These are phyloP conservation scores for Candolleomyces efflorescens DNA, from an alignment of 768 basidiomycete genomes.

Conservation along the genomic window DNA sequence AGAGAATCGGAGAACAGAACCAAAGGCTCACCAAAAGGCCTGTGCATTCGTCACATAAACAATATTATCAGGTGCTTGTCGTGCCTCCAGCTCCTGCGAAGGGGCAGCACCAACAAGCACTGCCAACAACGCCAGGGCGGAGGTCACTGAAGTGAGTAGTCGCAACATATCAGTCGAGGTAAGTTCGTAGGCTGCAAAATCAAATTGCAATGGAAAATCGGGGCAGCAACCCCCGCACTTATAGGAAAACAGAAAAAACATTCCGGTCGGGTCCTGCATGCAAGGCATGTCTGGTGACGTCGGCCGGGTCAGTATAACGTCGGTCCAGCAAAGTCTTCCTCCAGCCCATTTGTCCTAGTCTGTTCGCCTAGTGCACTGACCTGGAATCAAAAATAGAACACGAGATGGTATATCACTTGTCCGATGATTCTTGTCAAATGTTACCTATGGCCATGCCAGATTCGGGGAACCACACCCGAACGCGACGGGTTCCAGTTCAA, in stretches of 20 bases:
- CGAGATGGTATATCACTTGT: background rate
- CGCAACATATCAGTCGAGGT: background rate
- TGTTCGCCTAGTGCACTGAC: background rate
- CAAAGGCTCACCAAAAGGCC: constrained; percentile 38
- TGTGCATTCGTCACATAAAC: constrained; percentile 43
- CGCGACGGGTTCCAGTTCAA: background rate
- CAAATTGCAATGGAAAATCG: background rate
- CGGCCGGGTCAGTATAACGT: background rate
- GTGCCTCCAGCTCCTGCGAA: constrained; percentile 16
- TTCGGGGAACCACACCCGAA: background rate
- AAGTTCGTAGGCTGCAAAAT: background rate
- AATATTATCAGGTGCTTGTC: constrained; percentile 42
- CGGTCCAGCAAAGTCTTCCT: background rate
- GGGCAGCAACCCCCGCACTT: background rate
- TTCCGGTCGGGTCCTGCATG: background rate
- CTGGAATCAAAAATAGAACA: background rate
- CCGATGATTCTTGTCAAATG: constrained; percentile 1
- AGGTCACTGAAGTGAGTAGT: background rate
- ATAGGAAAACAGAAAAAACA: background rate
- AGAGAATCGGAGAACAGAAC: background rate
- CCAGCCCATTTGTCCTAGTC: constrained; percentile 2
- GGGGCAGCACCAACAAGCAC: constrained; percentile 11
- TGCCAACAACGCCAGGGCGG: background rate
- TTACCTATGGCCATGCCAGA: background rate
- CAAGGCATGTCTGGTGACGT: background rate